These are phyloP conservation scores for Coccomyxa subellipsoidea DNA, from an alignment of 163 green algal genomes.

Conservation along the genomic window DNA sequence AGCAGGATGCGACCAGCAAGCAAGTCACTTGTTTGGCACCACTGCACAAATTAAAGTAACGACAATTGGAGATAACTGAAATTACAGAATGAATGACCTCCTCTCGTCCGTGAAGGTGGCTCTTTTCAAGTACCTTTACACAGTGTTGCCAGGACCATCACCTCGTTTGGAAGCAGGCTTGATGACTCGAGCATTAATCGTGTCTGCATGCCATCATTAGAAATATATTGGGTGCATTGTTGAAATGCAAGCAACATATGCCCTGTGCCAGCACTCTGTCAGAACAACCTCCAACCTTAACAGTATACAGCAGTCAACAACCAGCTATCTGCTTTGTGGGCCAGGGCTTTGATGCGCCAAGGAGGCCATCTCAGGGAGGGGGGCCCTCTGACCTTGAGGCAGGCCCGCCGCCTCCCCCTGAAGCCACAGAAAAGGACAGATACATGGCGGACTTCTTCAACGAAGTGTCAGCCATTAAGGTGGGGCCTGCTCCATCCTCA, in stretches of 20 bases:
- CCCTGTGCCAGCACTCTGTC: too few relatives aligned
- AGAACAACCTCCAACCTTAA: too few relatives aligned
- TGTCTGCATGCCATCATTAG: too few relatives aligned
- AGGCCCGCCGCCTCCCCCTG: constrained; percentile 30
- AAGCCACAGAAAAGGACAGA: constrained; percentile 35
- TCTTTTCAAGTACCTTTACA: neutral
- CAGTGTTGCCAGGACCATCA: neutral
- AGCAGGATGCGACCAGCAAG: neutral
- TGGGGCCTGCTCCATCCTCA: neutral
- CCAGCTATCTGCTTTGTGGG: neutral
- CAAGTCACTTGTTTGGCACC: neutral
- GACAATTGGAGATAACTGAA: neutral
- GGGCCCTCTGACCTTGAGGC: constrained; percentile 48
- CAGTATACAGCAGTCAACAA: too few relatives aligned
- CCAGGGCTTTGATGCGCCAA: constrained; percentile 12
- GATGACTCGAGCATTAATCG: too few relatives aligned
- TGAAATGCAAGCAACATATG: too few relatives aligned
- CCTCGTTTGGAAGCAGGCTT: too few relatives aligned
- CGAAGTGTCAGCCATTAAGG: constrained; percentile 72
- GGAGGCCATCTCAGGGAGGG: constrained; percentile 10
- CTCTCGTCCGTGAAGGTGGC: neutral
- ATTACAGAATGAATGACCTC: neutral
- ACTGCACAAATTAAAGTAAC: neutral
- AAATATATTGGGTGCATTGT: too few relatives aligned
- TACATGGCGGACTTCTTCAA: constrained; percentile 82